These are phyloP conservation scores for Aspergillus sp. DNA, from an alignment of 2,329 filamentous ascomycete species.

Conservation along the genomic window DNA sequence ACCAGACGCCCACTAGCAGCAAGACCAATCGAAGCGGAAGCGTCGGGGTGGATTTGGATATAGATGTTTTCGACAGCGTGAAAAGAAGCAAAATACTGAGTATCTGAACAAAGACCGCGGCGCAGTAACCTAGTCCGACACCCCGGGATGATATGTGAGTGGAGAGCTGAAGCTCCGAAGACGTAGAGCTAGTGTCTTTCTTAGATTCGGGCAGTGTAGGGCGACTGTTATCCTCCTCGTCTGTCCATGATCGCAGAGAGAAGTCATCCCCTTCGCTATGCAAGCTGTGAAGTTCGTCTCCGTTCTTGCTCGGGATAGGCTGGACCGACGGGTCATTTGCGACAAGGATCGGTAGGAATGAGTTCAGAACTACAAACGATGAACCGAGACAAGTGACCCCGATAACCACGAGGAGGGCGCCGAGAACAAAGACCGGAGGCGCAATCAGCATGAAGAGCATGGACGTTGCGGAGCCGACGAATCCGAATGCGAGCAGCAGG, in stretches of 20 bases:
- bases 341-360: constrained; percentile 85
- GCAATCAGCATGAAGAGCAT: constrained; percentile 84
- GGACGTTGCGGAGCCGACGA: constrained; percentile 75
- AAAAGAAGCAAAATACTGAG: constrained; percentile 76
- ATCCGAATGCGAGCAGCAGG: constrained; percentile 78
- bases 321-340: constrained; percentile 70
- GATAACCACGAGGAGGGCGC: constrained; percentile 78
- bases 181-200: constrained; percentile 34
- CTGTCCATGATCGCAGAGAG: constrained; percentile 23
- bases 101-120: constrained; percentile 80
- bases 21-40: constrained; percentile 82
- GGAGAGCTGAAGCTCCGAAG: constrained; percentile 74
- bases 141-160: constrained; percentile 87
- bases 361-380: constrained; percentile 89
- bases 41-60: constrained; percentile 67
- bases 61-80: constrained; percentile 42
- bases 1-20: constrained; percentile 83
- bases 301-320: constrained; percentile 22
- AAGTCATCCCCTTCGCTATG: constrained; percentile 22
- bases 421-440: constrained; percentile 75
- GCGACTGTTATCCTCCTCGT: constrained; percentile 29
- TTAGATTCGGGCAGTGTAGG: neutral
- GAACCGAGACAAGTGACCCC: constrained; percentile 89
- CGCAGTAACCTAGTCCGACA: constrained; percentile 85
- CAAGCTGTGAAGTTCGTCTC: constrained; percentile 32